phyloP scores from a whole-genome alignment of 1,284 basidiomycete species.

The Phlebopus sp. region DNA sequence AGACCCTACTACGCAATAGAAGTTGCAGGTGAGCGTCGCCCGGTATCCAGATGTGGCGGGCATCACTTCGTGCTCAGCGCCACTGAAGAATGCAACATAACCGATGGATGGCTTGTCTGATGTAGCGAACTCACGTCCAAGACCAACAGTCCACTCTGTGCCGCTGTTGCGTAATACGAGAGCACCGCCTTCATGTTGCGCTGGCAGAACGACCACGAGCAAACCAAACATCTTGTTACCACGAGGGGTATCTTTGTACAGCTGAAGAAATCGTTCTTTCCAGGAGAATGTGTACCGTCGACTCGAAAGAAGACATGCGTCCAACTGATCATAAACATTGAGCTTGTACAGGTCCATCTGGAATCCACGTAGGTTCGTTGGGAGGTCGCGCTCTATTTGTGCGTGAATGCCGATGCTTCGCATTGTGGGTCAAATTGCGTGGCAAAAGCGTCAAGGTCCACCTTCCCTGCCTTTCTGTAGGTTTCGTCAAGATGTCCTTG shows the following conservation, averaged over 20 bases:
- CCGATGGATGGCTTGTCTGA: conserved; percentile 14
- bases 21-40: conserved; percentile 42
- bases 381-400: conserved; percentile 18
- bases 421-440: conserved; percentile 30
- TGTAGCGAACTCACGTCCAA: conserved; percentile 7
- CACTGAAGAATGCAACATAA: conserved; percentile 36
- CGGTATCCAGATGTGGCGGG: conserved; percentile 37
- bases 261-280: conserved; percentile 18
- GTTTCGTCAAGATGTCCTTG: conserved; percentile 30
- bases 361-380: conserved; percentile 11
- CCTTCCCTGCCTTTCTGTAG: conserved; percentile 35
- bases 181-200: conserved; percentile 37
- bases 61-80: conserved; percentile 41
- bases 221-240: conserved; percentile 31
- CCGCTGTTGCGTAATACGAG: conserved; percentile 32
- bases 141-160: conserved; percentile 29
- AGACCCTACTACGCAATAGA: conserved; percentile 27
- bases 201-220: conserved; percentile 40
- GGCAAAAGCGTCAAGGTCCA: conserved; percentile 28
- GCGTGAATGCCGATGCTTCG: conserved; percentile 23
- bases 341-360: conserved; percentile 34
- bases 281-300: conserved; percentile 5
- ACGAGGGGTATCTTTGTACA: conserved; percentile 29
- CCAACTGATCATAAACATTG: conserved; percentile 31
- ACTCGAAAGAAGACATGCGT: too few relatives aligned